phyloP scores from a whole-genome alignment of 1,284 basidiomycete species.

The Austroboletus niveus region DNA sequence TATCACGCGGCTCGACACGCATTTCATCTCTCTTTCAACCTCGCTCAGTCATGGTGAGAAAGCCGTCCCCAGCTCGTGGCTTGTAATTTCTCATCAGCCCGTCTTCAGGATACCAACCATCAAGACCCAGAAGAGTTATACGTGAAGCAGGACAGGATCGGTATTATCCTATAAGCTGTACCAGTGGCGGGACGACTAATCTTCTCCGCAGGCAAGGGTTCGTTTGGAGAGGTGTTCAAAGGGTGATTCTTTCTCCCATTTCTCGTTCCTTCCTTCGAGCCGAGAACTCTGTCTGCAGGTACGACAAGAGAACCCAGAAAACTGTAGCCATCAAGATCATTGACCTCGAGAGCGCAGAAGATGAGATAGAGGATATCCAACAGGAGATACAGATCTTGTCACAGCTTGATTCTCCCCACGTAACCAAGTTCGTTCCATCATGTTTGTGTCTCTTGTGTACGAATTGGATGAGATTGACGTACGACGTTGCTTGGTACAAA shows the following conservation, averaged over 20 bases:
- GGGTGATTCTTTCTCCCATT: constrained; percentile 53
- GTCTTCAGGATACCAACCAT: constrained; percentile 56
- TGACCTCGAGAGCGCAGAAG: constrained; percentile 97
- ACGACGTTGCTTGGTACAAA: constrained; percentile 40
- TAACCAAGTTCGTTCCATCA: constrained; percentile 76
- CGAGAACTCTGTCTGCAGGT: constrained; percentile 45
- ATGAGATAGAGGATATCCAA: constrained; percentile 99
- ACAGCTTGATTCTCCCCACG: constrained; percentile 94
- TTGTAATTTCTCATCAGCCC: constrained; percentile 9
- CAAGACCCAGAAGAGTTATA: constrained; percentile 94
- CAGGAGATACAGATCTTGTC: constrained; percentile 98
- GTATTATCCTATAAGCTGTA: constrained; percentile 44
- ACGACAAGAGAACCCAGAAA: constrained; percentile 88
- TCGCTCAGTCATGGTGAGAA: constrained; percentile 21
- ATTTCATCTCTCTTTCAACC: not conserved
- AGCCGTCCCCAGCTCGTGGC: not conserved
- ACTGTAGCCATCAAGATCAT: constrained; percentile 99
- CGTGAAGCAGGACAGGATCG: constrained; percentile 94
- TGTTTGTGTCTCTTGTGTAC: constrained; percentile 19
- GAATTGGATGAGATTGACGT: constrained; percentile 30
- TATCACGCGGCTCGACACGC: constrained; percentile 17
- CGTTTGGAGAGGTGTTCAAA: constrained; percentile 97
- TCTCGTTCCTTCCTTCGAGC: not conserved
- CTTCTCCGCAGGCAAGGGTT: constrained; percentile 76
- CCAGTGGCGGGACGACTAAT: constrained; percentile 13